Evolutionary conservation across 2,329 filamentous ascomycete genomes (phyloP), one percentile per base, ranked within the genome.

Genomic region (Fusarium vanettenii): DNA sequence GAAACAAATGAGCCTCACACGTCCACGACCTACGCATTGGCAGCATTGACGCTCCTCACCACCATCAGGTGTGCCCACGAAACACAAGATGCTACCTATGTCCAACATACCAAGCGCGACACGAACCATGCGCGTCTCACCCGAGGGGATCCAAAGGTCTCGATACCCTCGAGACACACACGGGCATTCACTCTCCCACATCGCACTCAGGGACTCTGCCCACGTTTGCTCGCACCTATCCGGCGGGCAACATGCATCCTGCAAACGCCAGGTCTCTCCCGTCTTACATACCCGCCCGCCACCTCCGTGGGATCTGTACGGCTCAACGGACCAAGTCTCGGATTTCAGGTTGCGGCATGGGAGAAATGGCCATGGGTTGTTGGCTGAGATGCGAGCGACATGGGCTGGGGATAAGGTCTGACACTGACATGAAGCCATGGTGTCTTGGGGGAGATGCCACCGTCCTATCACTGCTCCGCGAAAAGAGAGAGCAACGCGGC

Each of bases 61-160:
- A 43, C 22, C 35, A 25, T 43, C 59, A 56, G 18, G 48, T 57
- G 33, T 59, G n/a, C 31, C 64, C 39, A 31, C 60, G 60, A 64
- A 50, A n/a, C 69, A 68, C 67, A 60, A 59, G 27, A 60, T 71
- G 62, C 52, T 50, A 69, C 72, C 55, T 55, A 60, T 70, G 72
- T 75, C 64, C 29, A 50, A 66, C 66, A 59, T 45, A 57, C 33
- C 52, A 69, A 52, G 59, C 45, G 61, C 61, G 29, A 68, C 70
- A 76, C 61, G 61, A 70, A 60, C 71, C 65, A 67, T 72, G 67
- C 67, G 43, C 69, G 57, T 77, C 74, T 75, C 71, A 64, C 72
- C 67, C 62, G 33, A 57, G 67, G 45, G 48, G 57, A 68, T 39
- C 59, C 71, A 66, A 48, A 59, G 64, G 48, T 74, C 61, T 76